Evolutionary conservation across 73 alveolate species (phyloP), one percentile per base, ranked within the genome.

Genomic region (Tetrahymena thermophila): DNA sequence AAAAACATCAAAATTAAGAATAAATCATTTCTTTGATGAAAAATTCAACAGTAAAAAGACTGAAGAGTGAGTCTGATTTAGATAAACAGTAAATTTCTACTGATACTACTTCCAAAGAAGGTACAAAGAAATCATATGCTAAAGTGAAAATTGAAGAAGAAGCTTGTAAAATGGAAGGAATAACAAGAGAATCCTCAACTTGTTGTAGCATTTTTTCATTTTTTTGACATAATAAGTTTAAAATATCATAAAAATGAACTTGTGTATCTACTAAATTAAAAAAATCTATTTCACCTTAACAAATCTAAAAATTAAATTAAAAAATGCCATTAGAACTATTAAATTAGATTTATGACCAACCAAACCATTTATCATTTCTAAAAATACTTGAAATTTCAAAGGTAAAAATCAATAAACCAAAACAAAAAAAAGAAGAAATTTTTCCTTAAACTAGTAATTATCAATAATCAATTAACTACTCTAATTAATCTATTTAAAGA

Each of bases 1-100:
- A 85, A 93, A 94, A 95, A 35, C 97, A 95, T 93, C 37, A 71
- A 71, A 71, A 71, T 71, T n/a, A 71, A 8, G 89, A 71, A 71
- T n/a, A 71, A 71, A 71, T 71, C 17, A 31, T 13, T 0, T n/a
- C 42, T 7, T 8, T 71, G 35, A 31, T 71, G 4, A 71, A 71
- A 21, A 71, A 71, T n/a, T 28, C 89, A 71, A n/a, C n/a, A 1
- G 89, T 25, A 25, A 71, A 71, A 71, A 71, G 89, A 71, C 6
- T 25, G 35, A 71, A 71, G 37, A 71, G 35, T 71, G 89, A 71
- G 31, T 4, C 89, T 28, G 89, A 71, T 71, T 71, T 10, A 28
- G 89, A 71, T 13, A 71, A 71, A n/a, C 17, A 71, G n/a, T 10
- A 10, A 71, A 71, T 31, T 28, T 71, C 89, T 17, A 71, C 89